These are phyloP conservation scores for Hirschfeldia incana DNA, from an alignment of 345 rosid species.

Conservation along the genomic window DNA sequence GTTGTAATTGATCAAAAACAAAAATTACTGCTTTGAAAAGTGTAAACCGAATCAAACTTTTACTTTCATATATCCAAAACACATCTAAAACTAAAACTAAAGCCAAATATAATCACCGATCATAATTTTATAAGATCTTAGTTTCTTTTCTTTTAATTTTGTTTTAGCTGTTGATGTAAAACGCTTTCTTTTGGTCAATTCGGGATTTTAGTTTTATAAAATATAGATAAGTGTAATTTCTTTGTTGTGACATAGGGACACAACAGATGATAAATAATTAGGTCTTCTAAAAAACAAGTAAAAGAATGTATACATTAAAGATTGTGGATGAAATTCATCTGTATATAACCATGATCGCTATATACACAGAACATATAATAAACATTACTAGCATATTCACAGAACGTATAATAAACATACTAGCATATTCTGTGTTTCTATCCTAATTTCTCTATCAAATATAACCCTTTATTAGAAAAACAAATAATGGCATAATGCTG, in stretches of 20 bases:
- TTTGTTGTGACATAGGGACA: background rate
- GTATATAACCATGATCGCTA: background rate
- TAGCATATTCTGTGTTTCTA: too few relatives aligned
- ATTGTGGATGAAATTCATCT: background rate
- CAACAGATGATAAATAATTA: too few relatives aligned
- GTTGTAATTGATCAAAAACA: background rate
- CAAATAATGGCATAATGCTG: too few relatives aligned
- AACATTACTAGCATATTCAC: background rate
- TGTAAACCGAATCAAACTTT: background rate
- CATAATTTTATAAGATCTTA: too few relatives aligned
- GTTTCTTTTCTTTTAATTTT: too few relatives aligned
- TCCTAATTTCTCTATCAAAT: too few relatives aligned
- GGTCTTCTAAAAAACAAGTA: too few relatives aligned
- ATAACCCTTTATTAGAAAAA: too few relatives aligned
- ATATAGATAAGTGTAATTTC: background rate
- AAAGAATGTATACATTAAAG: too few relatives aligned
- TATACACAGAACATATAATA: background rate
- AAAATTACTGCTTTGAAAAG: background rate
- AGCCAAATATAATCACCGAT: too few relatives aligned
- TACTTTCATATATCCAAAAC: background rate
- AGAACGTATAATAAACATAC: background rate
- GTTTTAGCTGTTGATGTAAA: background rate
- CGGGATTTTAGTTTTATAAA: too few relatives aligned
- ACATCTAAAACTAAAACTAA: background rate
- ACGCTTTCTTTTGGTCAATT: background rate